Base-by-base conservation (phyloP, 129 eudicot genomes). In the Flaveria linearis region DNA sequence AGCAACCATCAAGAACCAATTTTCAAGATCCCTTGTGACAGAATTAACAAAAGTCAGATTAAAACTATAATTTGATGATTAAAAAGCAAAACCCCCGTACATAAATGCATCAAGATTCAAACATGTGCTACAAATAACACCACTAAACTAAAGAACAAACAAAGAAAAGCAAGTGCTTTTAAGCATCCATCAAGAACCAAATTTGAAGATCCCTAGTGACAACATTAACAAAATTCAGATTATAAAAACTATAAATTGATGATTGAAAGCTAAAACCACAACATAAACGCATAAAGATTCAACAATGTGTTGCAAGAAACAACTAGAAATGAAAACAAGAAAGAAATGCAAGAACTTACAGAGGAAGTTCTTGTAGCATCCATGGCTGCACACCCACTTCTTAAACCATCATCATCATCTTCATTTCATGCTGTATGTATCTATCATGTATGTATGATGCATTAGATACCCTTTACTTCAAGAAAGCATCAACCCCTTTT, bases 281-380 rank as follows among this genome's bases (percentile, higher is more conserved):
- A 20, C 41, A 76, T 63, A 75, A 17, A 4, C 7, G 51, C 67
- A 65, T 23, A 55, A 53, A 41, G 30, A 41, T 68, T 41, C 57
- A 41, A 39, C 5, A 76, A 58, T 50, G 22, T 78, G 46, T 68
- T 53, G 18, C 73, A 76, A 46, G 47, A 78, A 58, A 46, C 25
- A 46, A 5, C 46, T 16, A 33, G 9, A 64, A 36, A 66, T 1
- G 9, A 23, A 62, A 7, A 71, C 62, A 71, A 72, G 25, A 15
- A 50, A 41, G 50, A 64, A 64, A 41, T 63, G 28, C 9, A 63
- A 41, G 49, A 73, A 65, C 83, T 20, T 80, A 80, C 83, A 65
- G 58, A 25, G 28, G 78, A 53, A 68, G 73, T 80, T 66, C 41
- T 80, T 73, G 83, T 39, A 80, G 60, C 62, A 64, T 80, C 78